Evolutionary conservation across 257 asterid genomes (phyloP), one percentile per base, ranked within the genome.

Genomic region (Paraleonurus japonicus): DNA sequence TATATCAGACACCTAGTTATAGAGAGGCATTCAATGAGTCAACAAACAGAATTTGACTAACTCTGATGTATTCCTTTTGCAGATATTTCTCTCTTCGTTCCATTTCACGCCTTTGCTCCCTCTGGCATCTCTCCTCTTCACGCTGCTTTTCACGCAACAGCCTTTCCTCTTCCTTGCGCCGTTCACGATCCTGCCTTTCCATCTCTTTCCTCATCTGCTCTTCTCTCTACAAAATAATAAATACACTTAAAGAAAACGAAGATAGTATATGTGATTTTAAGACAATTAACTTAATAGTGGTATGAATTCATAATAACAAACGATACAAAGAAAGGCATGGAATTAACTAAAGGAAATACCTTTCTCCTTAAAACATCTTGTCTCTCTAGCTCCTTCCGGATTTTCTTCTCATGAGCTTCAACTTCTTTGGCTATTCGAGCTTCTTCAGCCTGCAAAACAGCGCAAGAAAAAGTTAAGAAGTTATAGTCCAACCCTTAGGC

Each of bases 81-180:
- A 87, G 78, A 75, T 79, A 88, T 75, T 81, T 92, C 82, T 92
- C 97, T 81, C 90, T 80, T 69, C 96, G 79, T 71, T 92, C 98
- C 87, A 92, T 84, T 84, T 90, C 97, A 48, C 98, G 96, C 77
- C 86, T 85, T 80, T 90, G 93, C 84, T 90, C 98, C 75, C 90
- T 83, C 75, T 78, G 95, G 67, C 8, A 79, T 74, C 85, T 84
- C 78, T 92, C 98, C 78, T 87, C 95, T 69, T 90, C 95, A 20
- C 96, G 92, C 75, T 73, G 96, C 80, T 87, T 87, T 78, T 92
- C 97, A n/a, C 98, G 95, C 75, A 92, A 72, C 73, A 90, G 76
- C 61, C 95, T 85, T 71, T 90, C 95, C 78, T 92, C 97, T 80
- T 90, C 98, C 83, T 80, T 90, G 58, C 90, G 85, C 74, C 96